Evolutionary conservation across 163 green algal species (phyloP).

Genomic region (Volvox carteri): DNA sequence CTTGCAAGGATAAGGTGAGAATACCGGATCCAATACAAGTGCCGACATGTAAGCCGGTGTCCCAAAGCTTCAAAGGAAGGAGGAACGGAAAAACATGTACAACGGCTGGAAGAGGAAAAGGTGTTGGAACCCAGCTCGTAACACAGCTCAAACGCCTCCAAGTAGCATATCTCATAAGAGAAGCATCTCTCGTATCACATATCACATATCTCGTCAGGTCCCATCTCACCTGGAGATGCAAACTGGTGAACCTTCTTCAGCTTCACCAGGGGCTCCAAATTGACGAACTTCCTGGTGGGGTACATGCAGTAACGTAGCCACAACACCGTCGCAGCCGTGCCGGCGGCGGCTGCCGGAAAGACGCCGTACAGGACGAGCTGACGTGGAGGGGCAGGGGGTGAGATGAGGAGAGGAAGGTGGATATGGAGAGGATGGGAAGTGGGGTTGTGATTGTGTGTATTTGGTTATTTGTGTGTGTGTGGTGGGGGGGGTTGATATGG

Average conservation of each 20-base stretch:
- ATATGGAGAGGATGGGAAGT: not conserved
- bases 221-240: not conserved
- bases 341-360: constrained; percentile 52
- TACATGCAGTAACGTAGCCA: constrained; percentile 21
- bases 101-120: too few species aligned
- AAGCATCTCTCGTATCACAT: too few species aligned
- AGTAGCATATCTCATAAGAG: too few species aligned
- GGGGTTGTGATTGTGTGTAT: not conserved
- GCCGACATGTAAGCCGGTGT: too few species aligned
- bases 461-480: not conserved
- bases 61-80: too few species aligned
- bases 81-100: too few species aligned
- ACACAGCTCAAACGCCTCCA: too few species aligned
- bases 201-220: too few species aligned
- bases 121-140: too few species aligned
- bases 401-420: not conserved
- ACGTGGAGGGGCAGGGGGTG: not conserved
- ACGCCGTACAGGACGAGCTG: constrained; percentile 67
- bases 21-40: too few species aligned
- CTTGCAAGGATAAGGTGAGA: too few species aligned
- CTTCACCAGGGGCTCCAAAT: not conserved
- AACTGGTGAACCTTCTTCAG: constrained; percentile 50
- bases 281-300: not conserved
- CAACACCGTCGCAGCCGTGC: not conserved
- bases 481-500: too few species aligned